These are phyloP conservation scores for Naganishia onofrii DNA, from an alignment of 768 basidiomycete species.

Conservation along the genomic window DNA sequence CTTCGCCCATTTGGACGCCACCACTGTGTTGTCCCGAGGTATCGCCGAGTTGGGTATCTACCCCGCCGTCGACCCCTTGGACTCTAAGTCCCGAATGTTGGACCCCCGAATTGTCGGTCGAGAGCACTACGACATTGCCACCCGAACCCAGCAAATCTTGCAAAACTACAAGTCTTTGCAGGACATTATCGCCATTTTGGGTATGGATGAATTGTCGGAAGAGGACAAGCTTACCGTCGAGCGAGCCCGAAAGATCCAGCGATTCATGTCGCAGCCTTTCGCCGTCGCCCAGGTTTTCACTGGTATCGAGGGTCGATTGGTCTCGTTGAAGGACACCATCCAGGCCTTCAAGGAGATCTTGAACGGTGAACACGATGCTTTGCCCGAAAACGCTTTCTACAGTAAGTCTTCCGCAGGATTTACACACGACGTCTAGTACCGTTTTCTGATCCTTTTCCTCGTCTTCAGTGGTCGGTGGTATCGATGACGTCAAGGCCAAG, in stretches of 20 bases:
- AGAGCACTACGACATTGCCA: conserved; percentile 88
- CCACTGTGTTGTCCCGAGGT: conserved; percentile 97
- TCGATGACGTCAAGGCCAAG: conserved; percentile 95
- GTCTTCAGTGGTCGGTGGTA: conserved; percentile 65
- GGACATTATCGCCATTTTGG: conserved; percentile 99
- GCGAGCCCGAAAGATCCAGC: conserved; percentile 92
- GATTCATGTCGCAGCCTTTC: conserved; percentile 99
- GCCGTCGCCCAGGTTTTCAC: conserved; percentile 99
- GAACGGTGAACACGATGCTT: conserved; percentile 75
- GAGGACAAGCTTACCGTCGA: conserved; percentile 99
- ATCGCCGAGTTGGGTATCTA: conserved; percentile 84
- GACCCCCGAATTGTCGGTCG: conserved; percentile 91
- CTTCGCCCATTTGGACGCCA: conserved; percentile 99
- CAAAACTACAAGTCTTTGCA: conserved; percentile 57
- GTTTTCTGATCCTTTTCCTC: neutral
- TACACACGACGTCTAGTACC: no score
- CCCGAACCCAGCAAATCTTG: conserved; percentile 88
- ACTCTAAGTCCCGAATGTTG: conserved; percentile 99
- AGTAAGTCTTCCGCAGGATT: conserved; percentile 54
- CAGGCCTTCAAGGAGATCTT: conserved; percentile 92
- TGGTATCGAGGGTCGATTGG: conserved; percentile 96
- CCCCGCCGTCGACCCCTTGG: conserved; percentile 98
- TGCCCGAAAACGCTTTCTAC: conserved; percentile 97
- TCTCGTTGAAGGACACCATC: conserved; percentile 78
- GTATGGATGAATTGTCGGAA: conserved; percentile 99